Evolutionary conservation across 2,329 filamentous ascomycete genomes (phyloP), one percentile per base, ranked within the genome.

Genomic region (Beauveria sp.): DNA sequence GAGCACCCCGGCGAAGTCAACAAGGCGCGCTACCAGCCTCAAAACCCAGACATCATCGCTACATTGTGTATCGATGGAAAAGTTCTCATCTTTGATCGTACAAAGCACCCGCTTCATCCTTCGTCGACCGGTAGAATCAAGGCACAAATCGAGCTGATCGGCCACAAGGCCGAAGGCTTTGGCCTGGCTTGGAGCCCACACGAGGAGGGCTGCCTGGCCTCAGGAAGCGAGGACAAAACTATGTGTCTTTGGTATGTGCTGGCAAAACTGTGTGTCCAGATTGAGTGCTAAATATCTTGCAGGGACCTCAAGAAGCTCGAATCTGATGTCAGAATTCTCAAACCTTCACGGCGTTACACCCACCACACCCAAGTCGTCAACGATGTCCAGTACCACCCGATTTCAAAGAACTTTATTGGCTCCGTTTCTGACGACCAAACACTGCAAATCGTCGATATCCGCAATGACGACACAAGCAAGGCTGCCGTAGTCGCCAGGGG

Each of bases 1-100:
- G 90, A 96, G 72, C 94, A 99, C 72, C 92, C 92, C 18, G 90
- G 91, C 65, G 94, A 99, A 75, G 92, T 99, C 72, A 99, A 99
- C 82, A 99, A 97, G 79, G 96, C 94, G 18, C 88, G 94, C 67
- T 97, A 97, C 72, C 92, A 97, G 75, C 94, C 94, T 14, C 93
- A 97, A 73, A 99, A 99, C 70, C 92, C 93, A 5, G 92, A 99
- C 70, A 87, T 99, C 62, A 96, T 99, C 68, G 94, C 94, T 3
- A 97, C 94, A 0, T 87, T 97, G 76, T 92, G 91, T 65, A 85
- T 91, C 8, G 90, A 97, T 72, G 90, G 91, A 64, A 88, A 86
- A 66, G 90, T 97, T 47, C 86, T 97, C 72, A 86, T 99, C 67
- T 99, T 96, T 77, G 94, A 99, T 77, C 88, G 93, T 66, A 96